Percentiles rank a stretch among this genome's conserved stretches.
These are phyloP conservation scores for Aspergillus bertholletiae DNA, from an alignment of 495 filamentous ascomycete genomes.

Conservation along the genomic window DNA sequence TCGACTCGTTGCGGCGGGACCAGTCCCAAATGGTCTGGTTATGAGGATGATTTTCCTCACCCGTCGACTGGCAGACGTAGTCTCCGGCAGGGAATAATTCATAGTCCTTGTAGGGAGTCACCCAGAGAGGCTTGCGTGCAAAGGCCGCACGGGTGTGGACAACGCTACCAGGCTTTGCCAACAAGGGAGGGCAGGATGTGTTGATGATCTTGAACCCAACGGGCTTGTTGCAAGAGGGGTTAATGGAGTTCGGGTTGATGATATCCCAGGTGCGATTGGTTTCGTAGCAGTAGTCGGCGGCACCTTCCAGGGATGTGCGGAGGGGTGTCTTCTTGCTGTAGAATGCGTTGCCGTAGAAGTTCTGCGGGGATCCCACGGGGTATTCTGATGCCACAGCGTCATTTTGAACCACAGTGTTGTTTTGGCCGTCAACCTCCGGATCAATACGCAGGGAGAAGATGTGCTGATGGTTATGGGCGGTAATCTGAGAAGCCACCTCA, in stretches of 20 bases:
- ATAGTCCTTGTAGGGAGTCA: slow-evolving; percentile 71
- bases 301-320: slow-evolving; percentile 47
- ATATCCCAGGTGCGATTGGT: slow-evolving; percentile 79
- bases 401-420: slow-evolving; percentile 67
- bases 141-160: slow-evolving; percentile 77
- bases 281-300: slow-evolving; percentile 57
- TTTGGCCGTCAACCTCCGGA: slow-evolving; percentile 71
- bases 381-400: slow-evolving; percentile 49
- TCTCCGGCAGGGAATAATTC: slow-evolving; percentile 81
- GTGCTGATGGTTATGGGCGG: slow-evolving; percentile 80
- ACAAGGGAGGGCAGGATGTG: slow-evolving; percentile 71
- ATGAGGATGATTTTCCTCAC: slow-evolving; percentile 14
- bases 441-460: slow-evolving; percentile 89
- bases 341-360: slow-evolving; percentile 74
- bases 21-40: slow-evolving; percentile 45
- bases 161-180: slow-evolving; percentile 67
- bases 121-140: slow-evolving; percentile 77
- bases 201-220: slow-evolving; percentile 77
- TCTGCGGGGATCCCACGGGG: slow-evolving; percentile 63
- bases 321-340: slow-evolving; percentile 67
- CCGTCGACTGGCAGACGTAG: slow-evolving; percentile 80
- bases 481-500: slow-evolving; percentile 78
- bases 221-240: slow-evolving; percentile 70
- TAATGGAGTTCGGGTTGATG: slow-evolving; percentile 63
- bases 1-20: slow-evolving; percentile 42